A percentile compares a stretch with the other conserved stretches of the same genome.
Evolutionary conservation across 1,139 yeast genomes (phyloP).

Genomic region (Sugiyamaella sp.): DNA sequence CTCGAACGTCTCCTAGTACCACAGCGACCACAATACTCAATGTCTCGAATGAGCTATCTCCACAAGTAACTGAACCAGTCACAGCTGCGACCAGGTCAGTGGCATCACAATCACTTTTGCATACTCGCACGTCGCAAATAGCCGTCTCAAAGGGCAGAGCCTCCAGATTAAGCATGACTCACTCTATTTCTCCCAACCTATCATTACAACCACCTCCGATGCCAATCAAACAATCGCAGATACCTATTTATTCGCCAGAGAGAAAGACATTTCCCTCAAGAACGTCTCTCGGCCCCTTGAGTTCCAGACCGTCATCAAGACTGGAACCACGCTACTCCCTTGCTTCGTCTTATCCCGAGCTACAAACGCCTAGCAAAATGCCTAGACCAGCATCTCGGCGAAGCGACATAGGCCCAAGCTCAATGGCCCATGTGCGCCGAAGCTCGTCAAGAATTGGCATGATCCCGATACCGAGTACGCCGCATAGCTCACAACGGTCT

Average conservation of each 20-base stretch:
- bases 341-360: slow-evolving; percentile 9
- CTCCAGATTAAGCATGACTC: slow-evolving; percentile 5
- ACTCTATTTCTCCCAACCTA: not conserved
- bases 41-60: not conserved
- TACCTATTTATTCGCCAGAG: slow-evolving; percentile 25
- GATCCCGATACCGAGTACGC: slow-evolving; percentile 2
- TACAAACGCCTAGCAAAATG: slow-evolving; percentile 23
- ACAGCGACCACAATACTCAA: not conserved
- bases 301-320: slow-evolving; percentile 8
- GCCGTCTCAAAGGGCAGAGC: slow-evolving; percentile 2
- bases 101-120: not conserved
- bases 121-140: not conserved
- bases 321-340: slow-evolving; percentile 6
- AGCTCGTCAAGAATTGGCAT: slow-evolving; percentile 10
- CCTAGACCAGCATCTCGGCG: slow-evolving; percentile 22
- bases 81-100: too few species aligned
- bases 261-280: slow-evolving; percentile 15
- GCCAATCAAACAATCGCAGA: slow-evolving; percentile 18
- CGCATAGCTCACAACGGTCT: not conserved
- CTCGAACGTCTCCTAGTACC: not conserved
- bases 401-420: slow-evolving; percentile 13
- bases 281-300: slow-evolving; percentile 14
- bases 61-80: not conserved
- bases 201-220: slow-evolving; percentile 3
- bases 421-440: slow-evolving; percentile 1